Base-by-base conservation (phyloP, 2,329 filamentous ascomycete species). In the Ilyonectria destructans region DNA sequence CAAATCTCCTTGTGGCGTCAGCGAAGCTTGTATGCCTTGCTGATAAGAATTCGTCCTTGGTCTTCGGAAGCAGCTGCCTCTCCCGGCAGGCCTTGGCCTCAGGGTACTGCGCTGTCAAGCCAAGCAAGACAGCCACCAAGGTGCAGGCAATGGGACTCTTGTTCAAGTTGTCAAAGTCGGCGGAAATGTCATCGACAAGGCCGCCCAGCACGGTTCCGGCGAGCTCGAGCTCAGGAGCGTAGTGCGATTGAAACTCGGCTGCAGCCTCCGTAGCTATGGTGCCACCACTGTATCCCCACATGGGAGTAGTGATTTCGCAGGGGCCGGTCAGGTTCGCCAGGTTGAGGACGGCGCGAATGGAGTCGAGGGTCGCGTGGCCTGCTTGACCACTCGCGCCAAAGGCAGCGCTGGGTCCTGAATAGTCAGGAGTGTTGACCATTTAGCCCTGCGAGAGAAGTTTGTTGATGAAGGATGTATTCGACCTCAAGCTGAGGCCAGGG, bases 331-430 rank as follows among this genome's bases (percentile, higher is more conserved):
- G 5, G 2, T 40, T 61, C 1, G 69, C 26, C 15, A 65, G 60
- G 13, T 69, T 69, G 5, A 82, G 67, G 3, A 81, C 80, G 1
- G 83, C 82, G 9, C 83, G 80, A 3, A 85, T 64, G 2, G 79
- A 77, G 65, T 86, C 81, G 29, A 85, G 74, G 8, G 81, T 82
- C 1, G 81, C 80, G 57, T 85, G 79, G 0, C 82, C 85, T 5
- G 78, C 78, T 35, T 80, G 77, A 1, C 78, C 73, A 23, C 81
- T 83, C 1, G 81, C 80, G 0, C 79, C 77, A 70, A 85, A 87
- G 0, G 83, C 78, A 6, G 84, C 83, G 4, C 70, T 71, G 0
- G 82, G 82, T 0, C 84, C 83, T 49, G 85, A 79, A 58, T 81
- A 83, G 67, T 88, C 86, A 0, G 85, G 85, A 79, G 54, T 68